phyloP scores from a whole-genome alignment of 805 yeast genomes.

The Candida orba region DNA sequence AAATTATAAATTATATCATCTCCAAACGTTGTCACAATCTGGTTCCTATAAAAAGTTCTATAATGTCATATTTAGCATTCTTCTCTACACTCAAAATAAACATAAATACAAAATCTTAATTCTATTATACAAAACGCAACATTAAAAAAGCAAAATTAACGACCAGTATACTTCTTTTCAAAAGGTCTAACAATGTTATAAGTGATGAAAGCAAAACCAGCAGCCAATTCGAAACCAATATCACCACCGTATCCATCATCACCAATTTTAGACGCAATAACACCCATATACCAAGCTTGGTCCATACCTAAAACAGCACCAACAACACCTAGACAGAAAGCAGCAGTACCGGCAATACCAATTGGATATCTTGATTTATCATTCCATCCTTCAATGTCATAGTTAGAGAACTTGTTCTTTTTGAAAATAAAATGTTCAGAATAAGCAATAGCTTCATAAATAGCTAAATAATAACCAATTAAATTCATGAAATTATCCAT shows the following conservation, averaged over 20 bases:
- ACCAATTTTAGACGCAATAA: conserved; percentile 55
- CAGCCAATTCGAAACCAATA: conserved; percentile 77
- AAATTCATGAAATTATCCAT: conserved; percentile 86
- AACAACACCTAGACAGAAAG: conserved; percentile 74
- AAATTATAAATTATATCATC: too few species aligned
- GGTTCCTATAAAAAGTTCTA: too few species aligned
- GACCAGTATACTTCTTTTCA: conserved; percentile 60
- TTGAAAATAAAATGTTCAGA: conserved; percentile 81
- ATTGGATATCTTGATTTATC: conserved; percentile 55
- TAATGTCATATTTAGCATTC: too few species aligned
- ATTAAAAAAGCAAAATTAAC: conserved; percentile 18
- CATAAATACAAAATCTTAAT: neutral
- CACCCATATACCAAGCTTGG: conserved; percentile 80
- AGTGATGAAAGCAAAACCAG: conserved; percentile 57
- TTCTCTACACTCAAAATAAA: too few species aligned
- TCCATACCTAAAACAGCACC: conserved; percentile 86
- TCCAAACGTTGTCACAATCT: too few species aligned
- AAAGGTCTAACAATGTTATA: conserved; percentile 55
- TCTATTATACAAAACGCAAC: neutral
- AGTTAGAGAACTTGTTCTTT: conserved; percentile 52
- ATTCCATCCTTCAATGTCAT: conserved; percentile 56
- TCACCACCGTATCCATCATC: conserved; percentile 55
- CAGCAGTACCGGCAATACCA: conserved; percentile 73
- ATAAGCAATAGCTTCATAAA: conserved; percentile 68
- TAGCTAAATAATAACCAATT: conserved; percentile 86